These are phyloP conservation scores for Ceratocystis smalleyi DNA, from an alignment of 2,329 filamentous ascomycete genomes.

Conservation along the genomic window DNA sequence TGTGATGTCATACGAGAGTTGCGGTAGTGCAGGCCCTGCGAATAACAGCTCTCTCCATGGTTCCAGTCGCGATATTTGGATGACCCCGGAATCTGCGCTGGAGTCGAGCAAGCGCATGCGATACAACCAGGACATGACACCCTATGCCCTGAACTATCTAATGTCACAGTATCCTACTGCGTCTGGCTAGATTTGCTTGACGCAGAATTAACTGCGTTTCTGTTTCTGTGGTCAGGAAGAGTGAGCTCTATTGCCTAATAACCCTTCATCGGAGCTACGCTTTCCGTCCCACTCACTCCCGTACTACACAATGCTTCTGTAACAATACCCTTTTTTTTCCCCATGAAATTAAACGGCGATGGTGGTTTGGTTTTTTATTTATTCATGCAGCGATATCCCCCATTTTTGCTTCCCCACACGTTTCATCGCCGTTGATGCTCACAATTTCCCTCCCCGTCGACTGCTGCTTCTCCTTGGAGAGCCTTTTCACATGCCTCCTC, in stretches of 20 bases:
- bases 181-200: background rate
- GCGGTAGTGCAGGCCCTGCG: conserved; percentile 42
- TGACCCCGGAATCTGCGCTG: conserved; percentile 24
- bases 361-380: background rate
- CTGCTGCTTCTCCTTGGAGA: background rate
- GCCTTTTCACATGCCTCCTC: background rate
- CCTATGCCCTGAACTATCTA: background rate
- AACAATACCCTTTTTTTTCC: background rate
- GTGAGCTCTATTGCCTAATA: background rate
- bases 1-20: conserved; percentile 23
- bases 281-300: background rate
- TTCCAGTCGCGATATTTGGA: conserved; percentile 19
- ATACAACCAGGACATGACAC: background rate
- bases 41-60: conserved; percentile 37
- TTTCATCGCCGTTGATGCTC: background rate
- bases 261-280: background rate
- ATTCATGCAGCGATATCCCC: background rate
- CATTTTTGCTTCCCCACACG: background rate
- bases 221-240: background rate
- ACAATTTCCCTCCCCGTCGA: background rate
- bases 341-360: background rate
- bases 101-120: conserved; percentile 5
- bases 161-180: background rate
- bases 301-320: background rate
- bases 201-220: too few relatives aligned